Evolutionary conservation across 345 rosid genomes (phyloP).

Genomic region (Noccaea caerulescens): DNA sequence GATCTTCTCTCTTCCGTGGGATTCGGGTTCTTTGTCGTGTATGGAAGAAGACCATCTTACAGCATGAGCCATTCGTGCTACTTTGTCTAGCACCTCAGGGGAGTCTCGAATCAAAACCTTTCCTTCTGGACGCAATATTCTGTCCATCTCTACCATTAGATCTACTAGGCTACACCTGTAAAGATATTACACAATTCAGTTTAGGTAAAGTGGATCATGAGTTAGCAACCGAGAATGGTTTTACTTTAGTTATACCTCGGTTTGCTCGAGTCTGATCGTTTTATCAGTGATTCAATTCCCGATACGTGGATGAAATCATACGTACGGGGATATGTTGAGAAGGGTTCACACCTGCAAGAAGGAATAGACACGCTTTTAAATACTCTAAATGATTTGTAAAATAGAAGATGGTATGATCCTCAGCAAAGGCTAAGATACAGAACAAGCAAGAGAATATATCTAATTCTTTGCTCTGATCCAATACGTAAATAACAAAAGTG

Average conservation of each 20-base stretch:
- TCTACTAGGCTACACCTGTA: conserved; percentile 89
- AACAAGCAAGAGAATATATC: conserved; percentile 14
- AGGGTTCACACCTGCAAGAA: conserved; percentile 90
- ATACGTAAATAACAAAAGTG: background rate
- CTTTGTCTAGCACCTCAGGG: conserved; percentile 83
- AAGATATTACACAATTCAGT: conserved; percentile 16
- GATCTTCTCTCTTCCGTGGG: conserved; percentile 70
- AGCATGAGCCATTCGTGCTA: conserved; percentile 64
- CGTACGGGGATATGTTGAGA: conserved; percentile 96
- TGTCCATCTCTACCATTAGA: conserved; percentile 90
- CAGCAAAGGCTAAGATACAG: conserved; percentile 1
- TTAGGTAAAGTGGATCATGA: background rate
- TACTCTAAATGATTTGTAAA: background rate
- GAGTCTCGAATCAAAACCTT: conserved; percentile 76
- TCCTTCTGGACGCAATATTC: conserved; percentile 89
- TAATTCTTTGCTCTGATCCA: conserved; percentile 2
- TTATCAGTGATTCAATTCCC: conserved; percentile 76
- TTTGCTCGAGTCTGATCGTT: conserved; percentile 54
- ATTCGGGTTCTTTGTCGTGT: conserved; percentile 75
- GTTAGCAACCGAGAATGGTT: background rate
- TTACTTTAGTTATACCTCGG: conserved; percentile 47
- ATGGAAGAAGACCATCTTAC: conserved; percentile 70
- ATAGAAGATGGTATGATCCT: conserved; percentile 1
- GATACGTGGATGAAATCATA: conserved; percentile 91
- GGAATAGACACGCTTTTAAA: conserved; percentile 13